Evolutionary conservation across 495 filamentous ascomycete species (phyloP).

Genomic region (Aspergillus bridgeri): DNA sequence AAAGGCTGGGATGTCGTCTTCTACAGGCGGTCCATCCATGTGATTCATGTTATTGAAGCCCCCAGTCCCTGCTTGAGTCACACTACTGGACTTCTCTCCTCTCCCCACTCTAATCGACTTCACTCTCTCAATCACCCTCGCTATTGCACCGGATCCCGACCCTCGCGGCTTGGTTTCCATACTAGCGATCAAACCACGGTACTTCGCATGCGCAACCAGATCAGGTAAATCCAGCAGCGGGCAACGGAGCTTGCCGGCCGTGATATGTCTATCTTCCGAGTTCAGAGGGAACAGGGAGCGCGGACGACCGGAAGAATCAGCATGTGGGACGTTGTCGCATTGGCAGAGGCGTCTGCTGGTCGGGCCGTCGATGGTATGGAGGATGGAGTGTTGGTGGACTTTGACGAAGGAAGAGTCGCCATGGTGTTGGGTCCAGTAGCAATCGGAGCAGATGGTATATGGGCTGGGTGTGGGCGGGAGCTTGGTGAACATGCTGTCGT

Average conservation of each 20-base stretch:
- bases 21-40: conserved; percentile 8
- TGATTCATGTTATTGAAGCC: background rate
- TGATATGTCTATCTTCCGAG: conserved; percentile 12
- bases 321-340: conserved; percentile 18
- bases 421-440: conserved; percentile 16
- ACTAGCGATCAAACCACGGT: conserved; percentile 12
- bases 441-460: conserved; percentile 14
- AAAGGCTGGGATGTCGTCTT: conserved; percentile 33
- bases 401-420: conserved; percentile 20
- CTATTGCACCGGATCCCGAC: background rate
- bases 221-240: conserved; percentile 18
- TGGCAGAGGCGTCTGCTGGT: conserved; percentile 22
- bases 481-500: conserved; percentile 28
- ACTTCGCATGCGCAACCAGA: conserved; percentile 23
- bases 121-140: background rate
- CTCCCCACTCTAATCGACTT: no score
- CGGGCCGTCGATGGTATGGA: conserved; percentile 17
- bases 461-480: background rate
- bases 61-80: no score
- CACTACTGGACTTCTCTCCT: no score
- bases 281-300: conserved; percentile 21
- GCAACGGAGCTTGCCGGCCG: conserved; percentile 10
- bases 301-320: conserved; percentile 10
- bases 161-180: background rate
- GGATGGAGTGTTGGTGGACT: conserved; percentile 29